Base-by-base conservation (phyloP, 2,329 filamentous ascomycete species). In the Monosporascus sp. region DNA sequence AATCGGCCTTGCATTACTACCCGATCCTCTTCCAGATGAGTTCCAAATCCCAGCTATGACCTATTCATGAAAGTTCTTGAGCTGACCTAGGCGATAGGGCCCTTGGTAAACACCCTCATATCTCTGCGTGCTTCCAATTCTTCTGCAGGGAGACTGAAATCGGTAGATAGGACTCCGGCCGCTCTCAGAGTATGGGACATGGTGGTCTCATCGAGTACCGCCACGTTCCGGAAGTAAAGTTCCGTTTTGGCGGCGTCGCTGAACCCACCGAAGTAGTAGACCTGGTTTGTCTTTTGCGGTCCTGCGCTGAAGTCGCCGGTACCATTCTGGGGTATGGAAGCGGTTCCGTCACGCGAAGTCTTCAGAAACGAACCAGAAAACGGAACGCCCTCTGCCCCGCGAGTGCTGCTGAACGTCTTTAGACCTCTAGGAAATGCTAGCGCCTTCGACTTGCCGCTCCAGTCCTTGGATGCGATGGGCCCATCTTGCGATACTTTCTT, bases 181-280 rank as follows among this genome's bases (percentile, higher is more conserved):
- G 51, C 18, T 45, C 53, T 58, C 51, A 61, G 54, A 11, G 43
- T 51, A 47, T 63, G 56, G 9, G 18, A 55, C 2, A 55, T 48
- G 11, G 59, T 22, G 3, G 55, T 60, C 18, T 56, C 52, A 28
- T 60, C 61, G 4, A 54, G 51, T 15, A 55, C 58, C 14, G 57
- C 63, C 26, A 86, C 78, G 50, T 80, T 74, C 37, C 85, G 73
- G 52, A 68, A 72, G 67, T 86, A 88, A 43, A 87, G 69, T 64
- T 79, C 71, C 48, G 66, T 69, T 63, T 60, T 14, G 58, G 57
- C 17, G 50, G 57, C 2, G 9, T 58, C 59, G 9, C 60, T 61
- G 49, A 77, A 63, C 11, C 78, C 76, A 20, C 71, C 71, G 57
- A 88, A 82, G n/a, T 58, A 64, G 56, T 85, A 78, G 3, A 72